Base-by-base conservation (phyloP, 129 eudicot genomes). In the Tagetes erecta region DNA sequence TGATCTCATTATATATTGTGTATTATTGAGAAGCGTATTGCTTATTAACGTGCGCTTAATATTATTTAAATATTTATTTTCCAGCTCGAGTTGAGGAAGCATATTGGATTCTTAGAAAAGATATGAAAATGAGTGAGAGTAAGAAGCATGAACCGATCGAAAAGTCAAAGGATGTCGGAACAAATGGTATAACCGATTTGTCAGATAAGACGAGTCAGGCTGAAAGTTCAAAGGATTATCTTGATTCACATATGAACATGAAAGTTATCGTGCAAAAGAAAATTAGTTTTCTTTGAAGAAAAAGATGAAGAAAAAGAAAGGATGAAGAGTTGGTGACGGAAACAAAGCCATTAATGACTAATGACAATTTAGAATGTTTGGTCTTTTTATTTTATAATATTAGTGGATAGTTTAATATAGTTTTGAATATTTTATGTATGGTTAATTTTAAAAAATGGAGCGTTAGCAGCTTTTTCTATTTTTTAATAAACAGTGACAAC, bases 21-120 rank as follows among this genome's bases (percentile, higher is more conserved):
- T 30, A 9, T 3, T 12, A 9, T 42, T 59, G 20, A 73, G 20
- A 73, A 27, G 36, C 34, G 11, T 31, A 42, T 47, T 41, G 41
- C n/a, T 66, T 5, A 66, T 52, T 8, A 52, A 12, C 38, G 63
- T 36, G 14, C 27, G 39, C 66, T 65, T 42, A 45, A 38, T n/a
- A n/a, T n/a, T n/a, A n/a, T n/a, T n/a, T n/a, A 55, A 0, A 55
- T 66, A 37, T 78, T 74, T 44, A 66, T 72, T 69, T 78, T 87
- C 8, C 80, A 94, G 98, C 78, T 74, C 84, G 97, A 67, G 80
- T 94, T 44, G 80, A 80, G 64, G 98, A 94, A 20, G 96, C 98
- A 13, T 35, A 84, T 65, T 83, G 97, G 97, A 81, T 81, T 33
- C 98, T 93, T 53, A 78, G 85, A 70, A 90, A 45, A 70, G 74